These are phyloP conservation scores for Suillus cothurnatus DNA, from an alignment of 768 basidiomycete genomes.

Conservation along the genomic window DNA sequence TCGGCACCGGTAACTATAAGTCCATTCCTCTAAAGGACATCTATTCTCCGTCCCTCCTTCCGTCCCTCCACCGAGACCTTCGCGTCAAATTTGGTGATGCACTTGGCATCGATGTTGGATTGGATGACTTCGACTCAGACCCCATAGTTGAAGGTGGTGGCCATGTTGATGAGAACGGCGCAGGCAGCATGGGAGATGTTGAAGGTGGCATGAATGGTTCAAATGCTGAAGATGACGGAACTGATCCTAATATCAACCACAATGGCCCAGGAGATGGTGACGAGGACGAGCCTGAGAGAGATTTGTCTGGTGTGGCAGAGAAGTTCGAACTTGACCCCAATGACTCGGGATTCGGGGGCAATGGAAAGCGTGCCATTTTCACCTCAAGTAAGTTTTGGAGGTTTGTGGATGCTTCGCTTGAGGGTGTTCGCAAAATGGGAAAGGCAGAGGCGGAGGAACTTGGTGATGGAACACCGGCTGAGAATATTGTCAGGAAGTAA, in stretches of 20 bases:
- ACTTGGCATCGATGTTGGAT: conserved; percentile 1
- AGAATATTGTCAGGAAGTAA: conserved; percentile 1
- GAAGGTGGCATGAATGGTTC: neutral
- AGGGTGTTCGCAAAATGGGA: neutral
- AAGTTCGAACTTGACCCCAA: neutral
- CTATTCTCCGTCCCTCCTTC: conserved; percentile 4
- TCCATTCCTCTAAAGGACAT: neutral
- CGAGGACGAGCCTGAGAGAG: neutral
- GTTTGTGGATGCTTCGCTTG: neutral
- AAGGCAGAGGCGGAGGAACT: neutral
- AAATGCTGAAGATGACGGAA: neutral
- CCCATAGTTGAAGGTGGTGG: neutral
- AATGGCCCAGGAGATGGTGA: neutral
- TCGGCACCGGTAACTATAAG: conserved; percentile 2
- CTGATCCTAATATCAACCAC: no score
- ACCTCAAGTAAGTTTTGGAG: conserved; percentile 4
- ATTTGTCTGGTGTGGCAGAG: neutral
- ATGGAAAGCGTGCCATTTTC: neutral
- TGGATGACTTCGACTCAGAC: neutral
- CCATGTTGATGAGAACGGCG: neutral
- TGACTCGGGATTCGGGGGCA: neutral
- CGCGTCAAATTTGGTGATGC: neutral
- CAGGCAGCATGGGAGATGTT: neutral
- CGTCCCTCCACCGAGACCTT: neutral
- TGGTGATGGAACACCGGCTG: neutral